phyloP scores from a whole-genome alignment of 768 basidiomycete species.

The Infundibulicybe gibba region DNA sequence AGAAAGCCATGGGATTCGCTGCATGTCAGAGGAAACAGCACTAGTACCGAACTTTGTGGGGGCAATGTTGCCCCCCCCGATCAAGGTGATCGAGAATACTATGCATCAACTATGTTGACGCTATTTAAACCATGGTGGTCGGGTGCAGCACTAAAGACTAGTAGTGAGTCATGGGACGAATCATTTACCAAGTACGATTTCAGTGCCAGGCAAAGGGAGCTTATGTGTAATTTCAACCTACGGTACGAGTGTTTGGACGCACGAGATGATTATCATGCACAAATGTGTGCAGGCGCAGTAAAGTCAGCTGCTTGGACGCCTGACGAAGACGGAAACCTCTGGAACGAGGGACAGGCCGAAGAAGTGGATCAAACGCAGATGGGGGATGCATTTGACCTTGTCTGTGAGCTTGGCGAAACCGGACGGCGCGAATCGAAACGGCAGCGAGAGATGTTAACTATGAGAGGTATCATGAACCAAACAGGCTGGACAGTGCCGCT shows the following conservation, averaged over 20 bases:
- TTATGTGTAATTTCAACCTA: constrained; percentile 22
- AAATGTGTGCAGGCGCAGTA: constrained; percentile 8
- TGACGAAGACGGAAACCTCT: neutral
- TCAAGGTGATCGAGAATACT: constrained; percentile 24
- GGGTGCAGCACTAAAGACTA: constrained; percentile 13
- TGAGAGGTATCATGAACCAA: neutral
- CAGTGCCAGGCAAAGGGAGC: constrained; percentile 3
- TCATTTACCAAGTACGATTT: constrained; percentile 11
- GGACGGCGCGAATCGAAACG: neutral
- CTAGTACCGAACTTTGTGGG: constrained; percentile 23
- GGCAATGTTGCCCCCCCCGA: constrained; percentile 17
- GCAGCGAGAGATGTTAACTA: neutral
- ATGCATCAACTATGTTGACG: constrained; percentile 18
- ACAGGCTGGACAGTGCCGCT: neutral
- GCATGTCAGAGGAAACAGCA: neutral
- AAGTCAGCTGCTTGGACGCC: neutral
- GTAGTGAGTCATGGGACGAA: constrained; percentile 12
- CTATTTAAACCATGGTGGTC: constrained; percentile 22
- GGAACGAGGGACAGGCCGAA: neutral
- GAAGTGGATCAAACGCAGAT: neutral
- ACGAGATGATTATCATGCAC: constrained; percentile 20
- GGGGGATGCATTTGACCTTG: no score
- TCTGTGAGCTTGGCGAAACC: neutral
- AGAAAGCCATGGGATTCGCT: neutral
- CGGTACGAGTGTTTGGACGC: constrained; percentile 25